phyloP scores from a whole-genome alignment of 176 grass and related monocot genomes.

The Eleusine coracana region DNA sequence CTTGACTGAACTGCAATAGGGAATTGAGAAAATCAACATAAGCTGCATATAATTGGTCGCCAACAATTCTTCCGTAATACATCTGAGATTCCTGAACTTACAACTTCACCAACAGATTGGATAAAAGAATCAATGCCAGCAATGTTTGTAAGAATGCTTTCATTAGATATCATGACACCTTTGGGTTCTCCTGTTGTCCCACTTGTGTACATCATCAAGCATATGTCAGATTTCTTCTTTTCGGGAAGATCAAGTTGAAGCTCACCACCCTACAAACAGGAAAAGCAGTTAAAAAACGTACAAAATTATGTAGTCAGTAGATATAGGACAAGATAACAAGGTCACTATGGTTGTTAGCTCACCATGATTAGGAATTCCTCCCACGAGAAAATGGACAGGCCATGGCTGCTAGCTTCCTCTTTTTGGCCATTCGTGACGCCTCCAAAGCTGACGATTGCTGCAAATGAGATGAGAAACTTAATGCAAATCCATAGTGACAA shows the following conservation, averaged over 20 bases:
- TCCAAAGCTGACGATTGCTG: constrained; percentile 88
- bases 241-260: constrained; percentile 73
- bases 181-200: constrained; percentile 97
- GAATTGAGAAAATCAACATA: constrained; percentile 23
- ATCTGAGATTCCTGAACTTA: constrained; percentile 33
- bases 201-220: constrained; percentile 95
- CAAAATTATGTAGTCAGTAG: not conserved
- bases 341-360: not conserved
- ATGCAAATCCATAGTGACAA: not conserved
- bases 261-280: constrained; percentile 55
- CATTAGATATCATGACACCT: constrained; percentile 88
- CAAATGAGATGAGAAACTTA: constrained; percentile 7
- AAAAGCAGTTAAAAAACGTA: not conserved
- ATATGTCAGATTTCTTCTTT: constrained; percentile 82
- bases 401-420: constrained; percentile 64
- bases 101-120: constrained; percentile 58
- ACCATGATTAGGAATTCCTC: constrained; percentile 87
- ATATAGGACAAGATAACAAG: not conserved
- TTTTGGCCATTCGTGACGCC: constrained; percentile 78
- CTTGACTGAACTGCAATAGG: constrained; percentile 55
- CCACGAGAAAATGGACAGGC: constrained; percentile 81
- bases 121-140: constrained; percentile 52
- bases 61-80: not conserved
- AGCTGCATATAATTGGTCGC: not conserved
- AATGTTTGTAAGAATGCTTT: constrained; percentile 65